Evolutionary conservation across 208 protist genomes (phyloP).

Genomic region (Trypanosoma platydactyli): DNA sequence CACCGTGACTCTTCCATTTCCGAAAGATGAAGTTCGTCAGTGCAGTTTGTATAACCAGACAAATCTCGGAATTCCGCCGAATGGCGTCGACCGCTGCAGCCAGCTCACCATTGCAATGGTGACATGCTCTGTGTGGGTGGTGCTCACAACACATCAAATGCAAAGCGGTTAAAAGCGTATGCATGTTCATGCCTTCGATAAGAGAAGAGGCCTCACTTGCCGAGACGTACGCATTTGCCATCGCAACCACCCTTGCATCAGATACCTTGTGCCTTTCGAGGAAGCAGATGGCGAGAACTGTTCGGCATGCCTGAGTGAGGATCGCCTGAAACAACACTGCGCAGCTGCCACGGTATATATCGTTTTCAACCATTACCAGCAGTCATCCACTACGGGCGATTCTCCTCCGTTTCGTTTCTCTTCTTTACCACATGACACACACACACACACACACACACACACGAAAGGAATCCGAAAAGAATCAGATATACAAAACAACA

Average conservation of each 20-base stretch:
- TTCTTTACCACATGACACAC: neutral
- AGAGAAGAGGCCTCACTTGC: constrained; percentile 6
- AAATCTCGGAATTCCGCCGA: constrained; percentile 7
- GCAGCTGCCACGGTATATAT: constrained; percentile 40
- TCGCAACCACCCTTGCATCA: constrained; percentile 7
- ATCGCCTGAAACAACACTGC: constrained; percentile 45
- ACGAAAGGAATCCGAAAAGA: neutral
- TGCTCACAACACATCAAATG: constrained; percentile 35
- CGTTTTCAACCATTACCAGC: constrained; percentile 10
- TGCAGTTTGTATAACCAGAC: constrained; percentile 11
- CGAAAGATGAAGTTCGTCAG: constrained; percentile 21
- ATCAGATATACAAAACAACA: constrained; percentile 3
- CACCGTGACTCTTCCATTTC: constrained; percentile 15
- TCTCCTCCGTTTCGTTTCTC: neutral
- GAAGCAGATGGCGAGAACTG: constrained; percentile 31
- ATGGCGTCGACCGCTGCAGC: constrained; percentile 16
- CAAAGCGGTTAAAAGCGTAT: constrained; percentile 32
- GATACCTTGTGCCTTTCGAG: neutral
- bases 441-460: constrained; percentile 9
- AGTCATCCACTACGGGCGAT: constrained; percentile 12
- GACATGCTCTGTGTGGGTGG: constrained; percentile 23
- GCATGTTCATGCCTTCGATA: constrained; percentile 23
- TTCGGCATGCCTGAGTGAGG: constrained; percentile 39
- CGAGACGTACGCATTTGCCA: constrained; percentile 19
- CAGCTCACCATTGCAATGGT: constrained; percentile 30